Base-by-base conservation (phyloP, 805 yeast species). In the Zygotorulaspora sp. region DNA sequence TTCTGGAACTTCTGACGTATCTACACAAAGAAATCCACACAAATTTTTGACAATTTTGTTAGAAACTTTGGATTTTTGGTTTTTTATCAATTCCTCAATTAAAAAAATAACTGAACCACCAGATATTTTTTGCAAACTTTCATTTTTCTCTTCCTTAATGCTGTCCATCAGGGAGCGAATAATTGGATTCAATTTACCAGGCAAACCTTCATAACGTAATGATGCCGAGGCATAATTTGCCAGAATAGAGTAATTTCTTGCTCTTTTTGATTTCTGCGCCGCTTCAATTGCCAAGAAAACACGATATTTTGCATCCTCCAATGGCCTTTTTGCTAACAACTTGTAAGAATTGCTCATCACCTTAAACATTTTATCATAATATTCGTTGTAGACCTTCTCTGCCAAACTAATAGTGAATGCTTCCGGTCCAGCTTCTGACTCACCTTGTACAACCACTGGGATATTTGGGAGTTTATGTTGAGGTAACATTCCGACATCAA, bases 1-100 rank as follows among this genome's bases (percentile, higher is more conserved):
- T 53, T 87, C 97, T 2, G 98, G 98, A 21, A 90, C 96, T 56
- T 89, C 97, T 3, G 92, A 77, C 0, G 96, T 87, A 57, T 90
- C 98, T 21, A 89, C 96, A 65, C 98, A 92, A 35, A 92, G 57
- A 57, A 90, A 90, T 0, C 90, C 95, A 64, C 96, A 85, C 39
- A 94, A 65, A 55, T 92, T 92, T 58, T 86, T 90, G 30, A 86
- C 77, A 47, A 94, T 83, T 57, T 92, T 92, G 50, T 86, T 94
- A 2, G 90, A 78, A 1, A 90, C 92, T 24, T 78, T 79, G n/a
- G 57, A 58, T 54, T 88, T 87, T 6, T 75, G 77, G 4, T 63
- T 63, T 1, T 57, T 57, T 23, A 77, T 68, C 38, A 94, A 72
- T 44, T 74, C 73, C n/a, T 63, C 54, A 25, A 88, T 75, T 36